A percentile compares a stretch with the other conserved stretches of the same genome.
Conservation (phyloP, 768 basidiomycete genomes). For the Brasilioporus rufonigricans region DNA sequence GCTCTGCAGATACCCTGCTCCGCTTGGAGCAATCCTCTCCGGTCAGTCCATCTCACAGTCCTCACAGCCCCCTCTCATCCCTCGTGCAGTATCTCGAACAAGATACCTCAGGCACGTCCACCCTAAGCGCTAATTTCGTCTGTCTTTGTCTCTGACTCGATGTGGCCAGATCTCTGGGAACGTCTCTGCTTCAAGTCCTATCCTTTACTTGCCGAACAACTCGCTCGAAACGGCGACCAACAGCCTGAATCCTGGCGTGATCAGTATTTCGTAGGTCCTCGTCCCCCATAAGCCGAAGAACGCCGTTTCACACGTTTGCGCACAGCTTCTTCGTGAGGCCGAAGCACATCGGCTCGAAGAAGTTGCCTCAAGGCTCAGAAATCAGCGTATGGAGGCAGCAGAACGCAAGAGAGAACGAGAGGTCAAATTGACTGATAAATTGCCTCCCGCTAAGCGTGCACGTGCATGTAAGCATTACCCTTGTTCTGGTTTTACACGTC, state of each 20-base stretch:
- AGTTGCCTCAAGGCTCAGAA: constrained; percentile 58
- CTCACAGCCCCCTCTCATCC: constrained; percentile 14
- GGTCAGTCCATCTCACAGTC: constrained; percentile 41
- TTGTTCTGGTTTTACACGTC: constrained; percentile 3
- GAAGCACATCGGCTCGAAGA: constrained; percentile 67
- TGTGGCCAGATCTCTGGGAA: constrained; percentile 62
- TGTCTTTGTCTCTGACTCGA: constrained; percentile 3
- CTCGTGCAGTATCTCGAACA: constrained; percentile 47
- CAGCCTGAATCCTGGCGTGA: constrained; percentile 67
- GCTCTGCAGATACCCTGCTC: constrained; percentile 66
- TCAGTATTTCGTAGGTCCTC: constrained; percentile 58
- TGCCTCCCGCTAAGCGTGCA: constrained; percentile 65
- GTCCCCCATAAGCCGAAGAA: neutral
- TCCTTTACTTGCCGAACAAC: constrained; percentile 51
- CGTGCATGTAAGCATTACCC: constrained; percentile 49
- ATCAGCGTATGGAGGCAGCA: constrained; percentile 64
- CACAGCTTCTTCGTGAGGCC: constrained; percentile 52
- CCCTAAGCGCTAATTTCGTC: neutral
- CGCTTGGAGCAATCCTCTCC: constrained; percentile 69
- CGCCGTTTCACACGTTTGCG: constrained; percentile 8
- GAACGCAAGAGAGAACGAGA: constrained; percentile 75
- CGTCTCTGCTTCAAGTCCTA: constrained; percentile 60
- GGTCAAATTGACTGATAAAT: constrained; percentile 69
- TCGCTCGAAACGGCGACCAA: constrained; percentile 37
- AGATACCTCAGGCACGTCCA: constrained; percentile 51